Evolutionary conservation across 106 monocot genomes (phyloP), one percentile per base, ranked within the genome.

Genomic region (Platanthera guangdongensis): DNA sequence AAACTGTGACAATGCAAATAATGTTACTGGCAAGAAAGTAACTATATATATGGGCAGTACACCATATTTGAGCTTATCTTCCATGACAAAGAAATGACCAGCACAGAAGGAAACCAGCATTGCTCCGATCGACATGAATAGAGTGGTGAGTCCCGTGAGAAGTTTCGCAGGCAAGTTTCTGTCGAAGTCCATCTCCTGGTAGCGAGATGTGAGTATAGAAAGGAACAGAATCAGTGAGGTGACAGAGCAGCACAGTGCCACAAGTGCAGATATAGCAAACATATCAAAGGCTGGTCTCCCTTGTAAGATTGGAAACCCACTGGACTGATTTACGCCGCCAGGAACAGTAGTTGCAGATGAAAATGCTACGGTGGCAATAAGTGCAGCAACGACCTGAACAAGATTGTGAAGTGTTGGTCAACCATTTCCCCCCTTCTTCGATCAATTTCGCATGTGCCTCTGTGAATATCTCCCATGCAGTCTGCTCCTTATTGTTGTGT

Each of bases 171-270:
- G 76, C 46, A 76, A 21, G 47, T 48, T 47, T 11, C 30, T 76
- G 7, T 62, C 76, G 9, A 76, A 76, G 10, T 76, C 76, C 60
- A 15, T 60, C 76, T 76, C 76, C 54, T 76, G 55, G 53, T 59
- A 76, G 16, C 70, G 70, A 22, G 81, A 81, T 5, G 76, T 81
- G 8, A 81, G 81, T 13, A 81, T 71, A 14, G 81, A 22, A 16
- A 81, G 81, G 76, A 81, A 81, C 68, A 57, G 76, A 21, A 76
- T 13, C 32, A 81, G 46, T n/a, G 80, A 75, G 63, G 80, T 80
- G 0, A 80, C 75, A 3, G 80, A 81, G 53, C 75, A 81, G 81
- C 76, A 81, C 8, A 81, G 53, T 0, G 81, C 81, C 12, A 76
- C 55, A 2, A 81, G 69, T 19, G 81, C 21, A 4, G 81, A 53